Conservation (phyloP, 305 asterid species). For the Plantago lanceolata region DNA sequence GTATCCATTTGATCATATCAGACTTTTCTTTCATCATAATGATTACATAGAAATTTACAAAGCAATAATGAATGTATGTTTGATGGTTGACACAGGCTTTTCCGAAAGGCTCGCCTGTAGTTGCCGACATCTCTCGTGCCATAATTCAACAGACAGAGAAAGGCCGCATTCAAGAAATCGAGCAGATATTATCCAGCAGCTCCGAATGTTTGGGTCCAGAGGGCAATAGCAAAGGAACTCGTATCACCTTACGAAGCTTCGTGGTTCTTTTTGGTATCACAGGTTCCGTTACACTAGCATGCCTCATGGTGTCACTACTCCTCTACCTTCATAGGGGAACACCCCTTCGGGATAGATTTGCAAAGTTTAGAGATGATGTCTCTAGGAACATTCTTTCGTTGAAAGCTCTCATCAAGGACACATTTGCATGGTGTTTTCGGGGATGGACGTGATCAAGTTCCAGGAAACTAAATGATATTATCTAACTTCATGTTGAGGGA, state of each 20-base stretch:
- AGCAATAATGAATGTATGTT: no score
- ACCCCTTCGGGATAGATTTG: no score
- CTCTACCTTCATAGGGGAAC: slow-evolving; percentile 7
- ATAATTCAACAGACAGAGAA: slow-evolving; percentile 27
- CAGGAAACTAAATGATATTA: no score
- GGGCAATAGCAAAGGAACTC: slow-evolving; percentile 14
- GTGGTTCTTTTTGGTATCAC: slow-evolving; percentile 28
- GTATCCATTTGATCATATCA: background rate
- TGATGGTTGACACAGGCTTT: slow-evolving; percentile 15
- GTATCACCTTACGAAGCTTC: slow-evolving; percentile 23
- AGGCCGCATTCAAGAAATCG: slow-evolving; percentile 27
- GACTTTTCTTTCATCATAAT: no score
- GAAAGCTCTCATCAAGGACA: no score
- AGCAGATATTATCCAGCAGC: background rate
- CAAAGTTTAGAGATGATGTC: no score
- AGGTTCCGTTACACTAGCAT: slow-evolving; percentile 19
- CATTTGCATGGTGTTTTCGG: no score
- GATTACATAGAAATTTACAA: no score
- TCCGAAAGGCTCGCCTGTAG: slow-evolving; percentile 33
- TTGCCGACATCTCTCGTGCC: slow-evolving; percentile 33
- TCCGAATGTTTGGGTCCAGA: background rate
- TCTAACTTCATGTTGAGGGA: no score
- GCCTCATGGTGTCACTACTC: slow-evolving; percentile 26
- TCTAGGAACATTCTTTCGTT: no score
- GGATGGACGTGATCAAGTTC: no score